A percentile compares a stretch with the other conserved stretches of the same genome.
Conservation (phyloP, 176 grass and related monocot species). For the Eragrostis curvula region DNA sequence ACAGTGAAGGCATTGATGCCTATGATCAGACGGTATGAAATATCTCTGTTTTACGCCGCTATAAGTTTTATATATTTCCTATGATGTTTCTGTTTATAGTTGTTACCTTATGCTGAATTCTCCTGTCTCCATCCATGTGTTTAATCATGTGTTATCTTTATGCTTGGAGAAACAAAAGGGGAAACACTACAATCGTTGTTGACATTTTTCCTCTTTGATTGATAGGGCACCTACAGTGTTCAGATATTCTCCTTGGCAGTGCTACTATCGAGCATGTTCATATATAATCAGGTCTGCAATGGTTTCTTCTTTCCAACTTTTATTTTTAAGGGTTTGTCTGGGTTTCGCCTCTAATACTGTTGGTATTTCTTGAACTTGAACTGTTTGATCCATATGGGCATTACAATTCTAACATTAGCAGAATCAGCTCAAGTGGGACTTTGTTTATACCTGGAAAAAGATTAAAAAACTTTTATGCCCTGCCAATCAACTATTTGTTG, state of each 20-base stretch:
- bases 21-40: constrained; percentile 75
- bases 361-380: constrained; percentile 1
- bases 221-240: constrained; percentile 75
- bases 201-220: constrained; percentile 21
- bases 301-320: not conserved
- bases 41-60: not conserved
- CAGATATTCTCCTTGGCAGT: constrained; percentile 81
- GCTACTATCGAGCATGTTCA: constrained; percentile 72
- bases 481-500: not conserved
- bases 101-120: not conserved
- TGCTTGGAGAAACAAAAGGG: not conserved
- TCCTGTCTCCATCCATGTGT: not conserved
- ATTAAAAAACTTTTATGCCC: not conserved
- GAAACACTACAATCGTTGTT: not conserved
- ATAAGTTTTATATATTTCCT: constrained; percentile 1
- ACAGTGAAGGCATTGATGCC: constrained; percentile 87
- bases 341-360: not conserved
- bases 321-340: not conserved
- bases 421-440: not conserved
- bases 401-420: not conserved
- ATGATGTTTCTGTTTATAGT: not conserved
- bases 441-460: not conserved
- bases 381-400: not conserved
- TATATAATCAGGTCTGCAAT: constrained; percentile 70
- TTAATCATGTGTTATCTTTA: not conserved